phyloP scores from a whole-genome alignment of 257 asterid species.

The Petunia secreta region DNA sequence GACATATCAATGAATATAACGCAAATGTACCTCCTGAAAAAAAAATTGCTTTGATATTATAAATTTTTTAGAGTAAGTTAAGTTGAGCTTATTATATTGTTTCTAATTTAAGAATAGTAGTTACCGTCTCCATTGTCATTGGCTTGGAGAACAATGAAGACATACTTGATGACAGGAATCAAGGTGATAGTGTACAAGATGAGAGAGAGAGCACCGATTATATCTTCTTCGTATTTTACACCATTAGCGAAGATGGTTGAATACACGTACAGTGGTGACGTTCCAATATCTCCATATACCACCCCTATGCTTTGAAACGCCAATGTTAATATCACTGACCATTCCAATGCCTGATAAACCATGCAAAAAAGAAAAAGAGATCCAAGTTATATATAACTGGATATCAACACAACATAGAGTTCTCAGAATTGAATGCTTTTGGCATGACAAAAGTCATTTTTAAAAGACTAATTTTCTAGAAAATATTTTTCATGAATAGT shows the following conservation, averaged over 20 bases:
- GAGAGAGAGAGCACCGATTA: conserved; percentile 37
- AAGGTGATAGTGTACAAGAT: conserved; percentile 42
- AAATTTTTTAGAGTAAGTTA: too few relatives aligned
- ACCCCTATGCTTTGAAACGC: conserved; percentile 46
- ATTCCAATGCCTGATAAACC: neutral
- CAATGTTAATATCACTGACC: conserved; percentile 33
- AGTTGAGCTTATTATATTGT: too few relatives aligned
- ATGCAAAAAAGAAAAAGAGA: neutral
- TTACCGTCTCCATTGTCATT: conserved; percentile 50
- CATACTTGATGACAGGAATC: conserved; percentile 44
- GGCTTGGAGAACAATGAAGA: conserved; percentile 40
- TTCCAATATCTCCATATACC: conserved; percentile 49
- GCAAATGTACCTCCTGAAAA: conserved; percentile 80
- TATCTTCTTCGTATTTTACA: conserved; percentile 34
- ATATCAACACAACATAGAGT: neutral
- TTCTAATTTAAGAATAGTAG: too few relatives aligned
- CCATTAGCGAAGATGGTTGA: conserved; percentile 16
- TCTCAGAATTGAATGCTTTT: neutral
- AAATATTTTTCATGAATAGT: too few relatives aligned
- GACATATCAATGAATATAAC: conserved; percentile 63
- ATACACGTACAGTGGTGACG: conserved; percentile 30
- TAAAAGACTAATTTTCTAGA: too few relatives aligned
- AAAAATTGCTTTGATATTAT: neutral
- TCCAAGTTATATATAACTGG: neutral
- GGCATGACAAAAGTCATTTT: neutral